These are phyloP conservation scores for Apiotrichum porosum DNA, from an alignment of 1,284 basidiomycete species.

Conservation along the genomic window DNA sequence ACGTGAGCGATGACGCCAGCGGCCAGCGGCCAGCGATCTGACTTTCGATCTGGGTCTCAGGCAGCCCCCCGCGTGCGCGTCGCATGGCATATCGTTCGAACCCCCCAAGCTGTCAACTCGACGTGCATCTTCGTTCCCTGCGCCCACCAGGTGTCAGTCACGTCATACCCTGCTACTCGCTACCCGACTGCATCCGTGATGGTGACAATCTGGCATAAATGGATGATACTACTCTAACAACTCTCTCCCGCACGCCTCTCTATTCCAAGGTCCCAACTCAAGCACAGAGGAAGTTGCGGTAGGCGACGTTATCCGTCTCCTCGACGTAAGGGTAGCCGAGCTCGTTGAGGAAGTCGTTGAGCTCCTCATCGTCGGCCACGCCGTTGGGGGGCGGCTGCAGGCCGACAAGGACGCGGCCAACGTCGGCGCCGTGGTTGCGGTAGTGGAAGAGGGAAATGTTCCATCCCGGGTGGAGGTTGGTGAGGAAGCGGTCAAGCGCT, in stretches of 20 bases:
- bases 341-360: slow-evolving; percentile 68
- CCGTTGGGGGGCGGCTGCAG: slow-evolving; percentile 72
- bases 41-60: not conserved
- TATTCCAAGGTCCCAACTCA: too few relatives aligned
- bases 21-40: not conserved
- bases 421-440: slow-evolving; percentile 90
- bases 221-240: not conserved
- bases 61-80: not conserved
- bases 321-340: slow-evolving; percentile 86
- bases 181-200: too few relatives aligned
- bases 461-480: slow-evolving; percentile 77
- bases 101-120: too few relatives aligned
- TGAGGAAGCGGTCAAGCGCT: slow-evolving; percentile 82
- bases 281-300: slow-evolving; percentile 63
- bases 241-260: too few relatives aligned
- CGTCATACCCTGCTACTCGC: not conserved
- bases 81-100: too few relatives aligned
- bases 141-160: not conserved
- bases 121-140: too few relatives aligned
- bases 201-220: too few relatives aligned
- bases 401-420: slow-evolving; percentile 86
- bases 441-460: slow-evolving; percentile 98
- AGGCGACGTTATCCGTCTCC: slow-evolving; percentile 86
- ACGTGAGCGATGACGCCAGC: slow-evolving; percentile 1
- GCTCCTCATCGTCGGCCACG: slow-evolving; percentile 57